Evolutionary conservation across 2,329 filamentous ascomycete genomes (phyloP).

Genomic region (Sporothrix variecibatus): DNA sequence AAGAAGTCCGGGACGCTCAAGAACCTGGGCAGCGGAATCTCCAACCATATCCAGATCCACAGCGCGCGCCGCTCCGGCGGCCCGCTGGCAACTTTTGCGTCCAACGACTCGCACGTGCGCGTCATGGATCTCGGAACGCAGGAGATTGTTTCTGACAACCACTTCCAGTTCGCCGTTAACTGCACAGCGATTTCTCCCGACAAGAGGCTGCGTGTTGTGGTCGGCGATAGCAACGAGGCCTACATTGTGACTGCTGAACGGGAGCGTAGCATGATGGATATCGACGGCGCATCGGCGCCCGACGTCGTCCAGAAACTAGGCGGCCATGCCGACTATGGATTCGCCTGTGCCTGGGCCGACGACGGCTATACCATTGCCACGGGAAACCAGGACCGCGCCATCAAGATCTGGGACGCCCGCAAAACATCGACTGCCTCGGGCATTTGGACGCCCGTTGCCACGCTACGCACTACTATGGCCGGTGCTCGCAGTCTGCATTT

Average conservation of each 20-base stretch:
- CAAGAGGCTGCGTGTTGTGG: constrained; percentile 68
- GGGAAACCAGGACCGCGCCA: constrained; percentile 71
- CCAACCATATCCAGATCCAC: constrained; percentile 65
- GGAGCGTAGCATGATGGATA: constrained; percentile 40
- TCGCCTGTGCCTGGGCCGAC: constrained; percentile 78
- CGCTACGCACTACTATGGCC: constrained; percentile 66
- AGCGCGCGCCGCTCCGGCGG: constrained; percentile 52
- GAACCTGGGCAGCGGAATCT: constrained; percentile 59
- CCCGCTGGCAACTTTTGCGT: constrained; percentile 61
- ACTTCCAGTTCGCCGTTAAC: constrained; percentile 67
- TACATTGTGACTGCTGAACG: constrained; percentile 70
- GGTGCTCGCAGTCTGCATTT: constrained; percentile 70
- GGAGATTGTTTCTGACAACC: constrained; percentile 54
- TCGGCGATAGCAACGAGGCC: constrained; percentile 67
- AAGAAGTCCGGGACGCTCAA: constrained; percentile 52
- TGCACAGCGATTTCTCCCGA: constrained; percentile 73
- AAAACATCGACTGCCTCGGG: constrained; percentile 62
- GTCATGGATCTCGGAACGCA: constrained; percentile 61
- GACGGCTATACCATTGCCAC: constrained; percentile 77
- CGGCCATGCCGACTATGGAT: constrained; percentile 70
- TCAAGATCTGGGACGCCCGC: constrained; percentile 76
- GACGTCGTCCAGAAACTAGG: constrained; percentile 57
- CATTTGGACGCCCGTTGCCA: constrained; percentile 49
- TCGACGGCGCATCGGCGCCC: constrained; percentile 25
- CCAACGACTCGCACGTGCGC: constrained; percentile 62